Percentiles rank a stretch among this genome's conserved stretches.
Conservation (phyloP, 2,329 filamentous ascomycete genomes). For the Neodidymelliopsis sp. region DNA sequence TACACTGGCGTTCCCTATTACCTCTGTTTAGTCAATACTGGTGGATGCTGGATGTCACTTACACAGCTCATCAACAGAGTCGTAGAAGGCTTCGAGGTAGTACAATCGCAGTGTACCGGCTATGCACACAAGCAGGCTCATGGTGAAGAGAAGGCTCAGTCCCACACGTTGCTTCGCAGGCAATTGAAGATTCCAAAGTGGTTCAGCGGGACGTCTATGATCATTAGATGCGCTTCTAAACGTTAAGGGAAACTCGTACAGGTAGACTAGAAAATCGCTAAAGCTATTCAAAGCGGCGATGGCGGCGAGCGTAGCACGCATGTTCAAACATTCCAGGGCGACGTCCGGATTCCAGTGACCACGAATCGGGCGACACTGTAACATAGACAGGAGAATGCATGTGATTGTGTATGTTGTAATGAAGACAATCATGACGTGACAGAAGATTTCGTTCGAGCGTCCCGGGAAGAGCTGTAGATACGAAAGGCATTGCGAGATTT, state of each 20-base stretch:
- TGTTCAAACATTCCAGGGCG: constrained; percentile 37
- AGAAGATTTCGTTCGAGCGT: constrained; percentile 31
- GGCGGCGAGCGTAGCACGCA: constrained; percentile 28
- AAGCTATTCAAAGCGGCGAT: constrained; percentile 43
- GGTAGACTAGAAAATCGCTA: constrained; percentile 40
- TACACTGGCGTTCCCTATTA: constrained; percentile 32
- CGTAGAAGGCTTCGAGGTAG: constrained; percentile 38
- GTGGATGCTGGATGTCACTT: too few relatives aligned
- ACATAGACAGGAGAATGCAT: constrained; percentile 32
- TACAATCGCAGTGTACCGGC: constrained; percentile 38
- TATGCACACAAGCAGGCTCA: constrained; percentile 39
- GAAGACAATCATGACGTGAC: constrained; percentile 26
- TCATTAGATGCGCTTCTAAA: not conserved
- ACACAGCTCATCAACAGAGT: constrained; percentile 36
- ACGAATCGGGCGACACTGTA: constrained; percentile 35
- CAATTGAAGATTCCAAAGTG: constrained; percentile 37
- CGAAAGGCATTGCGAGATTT: constrained; percentile 39
- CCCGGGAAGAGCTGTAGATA: constrained; percentile 40
- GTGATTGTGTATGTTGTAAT: constrained; percentile 28
- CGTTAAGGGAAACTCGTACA: constrained; percentile 20
- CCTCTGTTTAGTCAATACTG: not conserved
- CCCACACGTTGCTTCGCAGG: constrained; percentile 39
- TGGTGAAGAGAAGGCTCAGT: constrained; percentile 35
- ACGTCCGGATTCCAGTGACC: constrained; percentile 30
- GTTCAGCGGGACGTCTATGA: constrained; percentile 34